These are phyloP conservation scores for Henckelia pumila DNA, from an alignment of 257 asterid species.

Conservation along the genomic window DNA sequence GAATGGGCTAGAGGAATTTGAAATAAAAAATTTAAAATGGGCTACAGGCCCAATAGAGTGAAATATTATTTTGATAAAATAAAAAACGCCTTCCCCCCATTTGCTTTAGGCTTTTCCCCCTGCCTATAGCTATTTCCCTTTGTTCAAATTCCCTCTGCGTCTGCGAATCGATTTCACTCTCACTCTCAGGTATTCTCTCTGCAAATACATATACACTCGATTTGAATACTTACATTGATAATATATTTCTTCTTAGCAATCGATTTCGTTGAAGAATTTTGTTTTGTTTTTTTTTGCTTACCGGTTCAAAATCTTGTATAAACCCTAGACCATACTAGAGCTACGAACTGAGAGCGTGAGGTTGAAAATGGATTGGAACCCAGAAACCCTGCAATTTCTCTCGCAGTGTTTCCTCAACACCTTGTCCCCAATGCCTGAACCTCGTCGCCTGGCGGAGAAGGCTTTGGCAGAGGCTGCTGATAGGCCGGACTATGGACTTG, in stretches of 20 bases:
- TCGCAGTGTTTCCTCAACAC: conserved; percentile 83
- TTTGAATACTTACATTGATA: background rate
- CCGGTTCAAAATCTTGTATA: background rate
- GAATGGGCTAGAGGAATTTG: too few species aligned
- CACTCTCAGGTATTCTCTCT: background rate
- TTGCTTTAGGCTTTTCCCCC: background rate
- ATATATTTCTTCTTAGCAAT: background rate
- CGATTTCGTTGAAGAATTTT: background rate
- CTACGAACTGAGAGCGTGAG: conserved; percentile 16
- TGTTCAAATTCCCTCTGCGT: background rate
- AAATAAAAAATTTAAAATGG: too few species aligned
- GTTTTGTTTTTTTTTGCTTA: background rate
- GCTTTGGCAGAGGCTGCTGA: conserved; percentile 62
- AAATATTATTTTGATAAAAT: background rate
- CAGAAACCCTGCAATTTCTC: conserved; percentile 64
- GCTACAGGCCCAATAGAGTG: background rate
- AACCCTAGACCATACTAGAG: conserved; percentile 32
- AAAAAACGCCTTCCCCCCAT: background rate
- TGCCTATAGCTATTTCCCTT: background rate
- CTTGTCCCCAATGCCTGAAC: conserved; percentile 69
- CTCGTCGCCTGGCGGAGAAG: conserved; percentile 74
- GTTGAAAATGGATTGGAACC: conserved; percentile 67
- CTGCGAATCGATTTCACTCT: background rate
- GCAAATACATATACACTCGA: background rate
- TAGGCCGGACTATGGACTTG: conserved; percentile 67